Conservation (phyloP, 257 asterid species). For the Paulownia fortunei region DNA sequence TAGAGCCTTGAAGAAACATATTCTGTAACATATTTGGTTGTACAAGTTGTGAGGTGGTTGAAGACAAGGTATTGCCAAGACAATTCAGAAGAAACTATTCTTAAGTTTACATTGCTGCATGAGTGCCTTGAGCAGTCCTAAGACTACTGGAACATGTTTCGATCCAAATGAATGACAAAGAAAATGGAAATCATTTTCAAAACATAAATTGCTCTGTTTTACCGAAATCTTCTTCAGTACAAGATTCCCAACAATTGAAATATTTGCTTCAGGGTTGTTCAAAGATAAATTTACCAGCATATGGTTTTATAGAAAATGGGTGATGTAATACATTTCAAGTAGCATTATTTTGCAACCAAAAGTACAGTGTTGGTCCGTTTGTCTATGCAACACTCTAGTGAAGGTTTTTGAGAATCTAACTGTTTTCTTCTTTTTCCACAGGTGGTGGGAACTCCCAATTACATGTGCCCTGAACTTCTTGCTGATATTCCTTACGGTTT, state of each 20-base stretch:
- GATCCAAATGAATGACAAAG: not conserved
- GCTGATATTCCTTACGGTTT: conserved; percentile 98
- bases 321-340: conserved; percentile 3
- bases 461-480: conserved; percentile 99
- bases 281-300: not conserved
- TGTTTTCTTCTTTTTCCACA: conserved; percentile 33
- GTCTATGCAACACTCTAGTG: conserved; percentile 16
- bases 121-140: not conserved
- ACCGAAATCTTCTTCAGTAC: not conserved
- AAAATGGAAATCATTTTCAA: not conserved
- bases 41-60: no score
- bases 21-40: no score
- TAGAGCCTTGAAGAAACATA: not conserved
- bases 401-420: conserved; percentile 26
- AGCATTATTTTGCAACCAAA: not conserved
- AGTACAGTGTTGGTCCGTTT: not conserved
- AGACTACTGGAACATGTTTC: conserved; percentile 13
- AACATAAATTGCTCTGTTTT: conserved; percentile 11
- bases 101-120: not conserved
- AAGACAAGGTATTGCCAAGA: not conserved
- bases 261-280: not conserved
- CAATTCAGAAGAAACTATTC: conserved; percentile 3
- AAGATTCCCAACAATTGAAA: not conserved
- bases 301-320: conserved; percentile 7
- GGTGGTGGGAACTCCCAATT: conserved; percentile 99